Evolutionary conservation across 2,329 filamentous ascomycete genomes (phyloP), one percentile per base, ranked within the genome.

Genomic region (Chalaropsis ovoidea): DNA sequence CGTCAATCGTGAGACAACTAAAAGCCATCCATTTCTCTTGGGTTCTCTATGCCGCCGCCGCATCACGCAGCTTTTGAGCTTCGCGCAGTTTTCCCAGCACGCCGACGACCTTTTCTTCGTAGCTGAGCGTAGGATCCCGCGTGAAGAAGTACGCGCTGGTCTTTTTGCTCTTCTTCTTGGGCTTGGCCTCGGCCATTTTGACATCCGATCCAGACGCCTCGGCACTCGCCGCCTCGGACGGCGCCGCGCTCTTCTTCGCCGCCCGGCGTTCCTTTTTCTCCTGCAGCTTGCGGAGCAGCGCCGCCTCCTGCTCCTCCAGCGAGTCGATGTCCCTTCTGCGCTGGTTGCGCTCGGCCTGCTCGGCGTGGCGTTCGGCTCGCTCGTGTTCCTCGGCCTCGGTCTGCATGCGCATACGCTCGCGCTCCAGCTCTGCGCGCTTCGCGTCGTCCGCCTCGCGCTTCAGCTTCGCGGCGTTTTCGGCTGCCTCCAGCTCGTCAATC

Each of bases 401-500:
- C 67, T 74, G 73, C 39, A 69, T 64, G 22, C 76, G 71, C 54
- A 60, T 71, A 47, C 70, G 69, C 68, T 77, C 76, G 45, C 75
- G 72, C 68, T 75, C 73, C 63, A 72, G 71, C 67, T 78, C 76
- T 5, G 73, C 71, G 6, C 77, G 69, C 22, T 75, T 72, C 52
- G 72, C 72, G 35, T 73, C 72, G 68, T 78, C 76, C 64, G 75
- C 81, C 42, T 78, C 81, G 76, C 81, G 81, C 68, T 83, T 77
- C 54, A 83, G 77, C 72, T 84, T 86, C 63, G 85, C 78, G 2
- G 86, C 85, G 39, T 82, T 78, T 75, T 96, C 93, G 22, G 88
- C 79, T 31, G 84, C 82, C 76, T 96, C 91, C 62, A 97, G 77
- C 72, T 96, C 91, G 72, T 95, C 90, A 69, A 89, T 88, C 82